These are phyloP conservation scores for Termitomyces sp. DNA, from an alignment of 768 basidiomycete genomes.

Conservation along the genomic window DNA sequence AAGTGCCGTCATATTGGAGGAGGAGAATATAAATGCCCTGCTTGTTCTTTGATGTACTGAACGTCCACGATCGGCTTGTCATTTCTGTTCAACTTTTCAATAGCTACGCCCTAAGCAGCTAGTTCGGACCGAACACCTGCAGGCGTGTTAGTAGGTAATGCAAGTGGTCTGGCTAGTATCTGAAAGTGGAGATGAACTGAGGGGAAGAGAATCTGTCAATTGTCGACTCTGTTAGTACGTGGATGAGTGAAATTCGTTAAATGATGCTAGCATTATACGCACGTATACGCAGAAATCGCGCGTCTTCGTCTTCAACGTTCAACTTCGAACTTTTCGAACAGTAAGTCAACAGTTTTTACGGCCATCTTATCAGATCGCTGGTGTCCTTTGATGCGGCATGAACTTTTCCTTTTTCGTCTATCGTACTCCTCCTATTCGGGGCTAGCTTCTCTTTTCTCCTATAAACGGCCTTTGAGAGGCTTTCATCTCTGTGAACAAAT, in stretches of 20 bases:
- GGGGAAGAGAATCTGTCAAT: conserved; percentile 4
- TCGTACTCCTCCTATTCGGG: too few species aligned
- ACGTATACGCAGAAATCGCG: neutral
- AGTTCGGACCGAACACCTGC: conserved; percentile 60
- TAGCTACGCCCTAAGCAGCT: conserved; percentile 54
- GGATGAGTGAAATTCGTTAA: too few species aligned
- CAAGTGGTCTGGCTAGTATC: conserved; percentile 9
- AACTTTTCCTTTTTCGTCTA: neutral
- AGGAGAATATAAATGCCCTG: too few species aligned
- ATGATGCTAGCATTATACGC: too few species aligned
- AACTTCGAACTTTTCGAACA: conserved; percentile 6
- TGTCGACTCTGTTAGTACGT: conserved; percentile 2
- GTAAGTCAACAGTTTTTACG: too few species aligned
- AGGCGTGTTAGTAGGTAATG: conserved; percentile 51
- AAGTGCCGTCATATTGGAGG: neutral
- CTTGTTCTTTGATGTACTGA: conserved; percentile 47
- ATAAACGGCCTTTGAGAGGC: neutral
- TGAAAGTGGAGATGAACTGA: neutral
- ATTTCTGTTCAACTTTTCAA: conserved; percentile 42
- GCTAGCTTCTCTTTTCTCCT: neutral
- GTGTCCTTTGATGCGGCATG: too few species aligned
- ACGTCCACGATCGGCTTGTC: conserved; percentile 51
- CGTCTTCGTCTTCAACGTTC: conserved; percentile 12
- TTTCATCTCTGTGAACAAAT: neutral
- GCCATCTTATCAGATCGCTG: neutral